phyloP scores from a whole-genome alignment of 1,284 basidiomycete genomes.

The Fomes fomentarius region DNA sequence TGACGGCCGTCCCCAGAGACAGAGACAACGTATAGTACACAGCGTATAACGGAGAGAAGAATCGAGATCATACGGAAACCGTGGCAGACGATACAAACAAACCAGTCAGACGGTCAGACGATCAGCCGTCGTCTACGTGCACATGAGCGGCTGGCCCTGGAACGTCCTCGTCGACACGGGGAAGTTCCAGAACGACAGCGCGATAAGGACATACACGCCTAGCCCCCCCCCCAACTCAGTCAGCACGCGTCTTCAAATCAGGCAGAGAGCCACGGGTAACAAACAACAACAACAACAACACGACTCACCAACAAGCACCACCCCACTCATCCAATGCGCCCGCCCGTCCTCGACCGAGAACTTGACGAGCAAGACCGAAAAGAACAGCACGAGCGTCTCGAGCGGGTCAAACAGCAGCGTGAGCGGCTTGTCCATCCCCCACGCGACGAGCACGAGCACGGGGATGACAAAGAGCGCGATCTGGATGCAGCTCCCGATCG shows the following conservation, averaged over 20 bases:
- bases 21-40: no score
- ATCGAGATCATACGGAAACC: no score
- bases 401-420: neutral
- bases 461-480: neutral
- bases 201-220: neutral
- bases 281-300: neutral
- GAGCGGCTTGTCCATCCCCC: neutral
- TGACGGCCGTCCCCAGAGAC: no score
- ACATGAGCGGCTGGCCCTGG: neutral
- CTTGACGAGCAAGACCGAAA: neutral
- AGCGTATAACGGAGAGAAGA: no score
- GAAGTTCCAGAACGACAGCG: neutral
- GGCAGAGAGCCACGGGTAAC: no score
- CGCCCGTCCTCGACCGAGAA: neutral
- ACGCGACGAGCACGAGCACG: neutral
- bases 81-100: no score
- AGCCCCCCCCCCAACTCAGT: neutral
- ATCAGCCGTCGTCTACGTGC: neutral
- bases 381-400: neutral
- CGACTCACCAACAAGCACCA: neutral
- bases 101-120: no score
- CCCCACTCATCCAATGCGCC: neutral
- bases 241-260: no score
- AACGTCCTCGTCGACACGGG: neutral
- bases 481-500: neutral